Percentiles rank a stretch among this genome's conserved stretches.
Evolutionary conservation across 805 yeast genomes (phyloP).

Genomic region (Suhomyces vadensis): DNA sequence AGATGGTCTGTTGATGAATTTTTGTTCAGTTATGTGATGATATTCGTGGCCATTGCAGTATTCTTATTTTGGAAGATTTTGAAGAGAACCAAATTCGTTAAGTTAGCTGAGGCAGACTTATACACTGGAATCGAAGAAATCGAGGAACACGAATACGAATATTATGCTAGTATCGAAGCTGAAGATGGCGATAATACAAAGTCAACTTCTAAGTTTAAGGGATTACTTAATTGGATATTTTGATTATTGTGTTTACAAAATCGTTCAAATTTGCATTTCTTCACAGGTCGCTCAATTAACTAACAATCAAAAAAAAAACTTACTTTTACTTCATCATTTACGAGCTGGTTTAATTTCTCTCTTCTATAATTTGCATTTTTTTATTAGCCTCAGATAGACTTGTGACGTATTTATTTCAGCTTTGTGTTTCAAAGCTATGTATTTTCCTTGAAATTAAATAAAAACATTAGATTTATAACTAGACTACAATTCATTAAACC

Average conservation of each 20-base stretch:
- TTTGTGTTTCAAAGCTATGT: conserved; percentile 1
- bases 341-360: neutral
- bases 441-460: neutral
- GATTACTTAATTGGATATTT: conserved; percentile 22
- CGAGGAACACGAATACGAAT: conserved; percentile 50
- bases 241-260: conserved; percentile 7
- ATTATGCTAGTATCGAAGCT: conserved; percentile 36
- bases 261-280: neutral
- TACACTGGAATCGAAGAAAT: conserved; percentile 46
- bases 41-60: conserved; percentile 47
- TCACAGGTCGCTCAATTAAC: neutral
- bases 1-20: conserved; percentile 62
- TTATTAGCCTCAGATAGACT: neutral
- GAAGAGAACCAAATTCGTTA: conserved; percentile 38
- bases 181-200: conserved; percentile 14
- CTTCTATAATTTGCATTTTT: neutral
- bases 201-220: conserved; percentile 10
- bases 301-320: neutral
- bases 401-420: conserved; percentile 1
- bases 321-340: neutral
- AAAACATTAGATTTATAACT: neutral
- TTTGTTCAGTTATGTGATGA: conserved; percentile 70
- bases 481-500: neutral
- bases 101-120: conserved; percentile 49
- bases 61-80: conserved; percentile 37